Base-by-base conservation (phyloP, 202 grass and related monocot species). In the Cymbopogon flexuosus region DNA sequence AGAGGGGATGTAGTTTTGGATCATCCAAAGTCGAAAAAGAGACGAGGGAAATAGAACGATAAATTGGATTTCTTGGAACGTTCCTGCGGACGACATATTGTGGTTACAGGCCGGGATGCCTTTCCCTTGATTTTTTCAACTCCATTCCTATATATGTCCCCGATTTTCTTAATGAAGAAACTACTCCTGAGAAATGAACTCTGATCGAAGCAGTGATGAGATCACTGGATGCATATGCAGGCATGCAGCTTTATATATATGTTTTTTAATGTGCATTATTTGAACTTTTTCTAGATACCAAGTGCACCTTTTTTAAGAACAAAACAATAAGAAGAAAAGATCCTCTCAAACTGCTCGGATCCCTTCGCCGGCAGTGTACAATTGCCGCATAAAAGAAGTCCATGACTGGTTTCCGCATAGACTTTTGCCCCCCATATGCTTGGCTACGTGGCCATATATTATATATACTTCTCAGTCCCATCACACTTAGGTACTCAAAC, bases 311-410 rank as follows among this genome's bases (percentile, higher is more conserved):
- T 22, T 4, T 8, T 27, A 27, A 7, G 13, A 34, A n/a, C 0
- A 13, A 68, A 22, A 70, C 3, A 70, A 70, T 45, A 29, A 29
- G 67, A 70, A 70, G 67, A 70, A 69, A 70, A 70, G 22, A 27
- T 70, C 40, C 67, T 3, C 12, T 70, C 3, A 23, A 45, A 70
- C 40, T 70, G 67, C 39, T 70, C 43, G 11, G 42, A 45, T 46
- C 19, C 10, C 39, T 13, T 24, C 65, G 14, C 12, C 19, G 42
- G 34, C 34, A 40, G 39, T 13, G 21, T 42, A 70, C 27, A 70
- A 19, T 70, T 70, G 67, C 67, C 39, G 67, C 67, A 70, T 70
- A 46, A 46, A 70, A 70, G 67, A 45, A 45, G 21, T 24, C 9
- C 67, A 41, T 24, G 67, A 59, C 22, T 42, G 22, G 40, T 46